These are phyloP conservation scores for Aschersonia sp. DNA, from an alignment of 2,329 filamentous ascomycete species.

Conservation along the genomic window DNA sequence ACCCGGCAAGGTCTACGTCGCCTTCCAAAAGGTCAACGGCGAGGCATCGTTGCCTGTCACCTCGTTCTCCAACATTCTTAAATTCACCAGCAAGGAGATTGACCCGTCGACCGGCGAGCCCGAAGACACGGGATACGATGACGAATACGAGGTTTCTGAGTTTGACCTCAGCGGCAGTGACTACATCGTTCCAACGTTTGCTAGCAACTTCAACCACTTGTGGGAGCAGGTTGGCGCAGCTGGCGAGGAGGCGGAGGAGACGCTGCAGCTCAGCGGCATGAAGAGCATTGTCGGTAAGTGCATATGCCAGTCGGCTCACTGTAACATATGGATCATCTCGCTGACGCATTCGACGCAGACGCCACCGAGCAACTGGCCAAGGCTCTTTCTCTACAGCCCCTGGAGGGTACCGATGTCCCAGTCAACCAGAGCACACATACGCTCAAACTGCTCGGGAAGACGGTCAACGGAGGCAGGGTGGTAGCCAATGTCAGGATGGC, in stretches of 20 bases:
- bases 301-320: not conserved
- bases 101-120: slow-evolving; percentile 88
- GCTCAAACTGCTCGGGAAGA: slow-evolving; percentile 93
- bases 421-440: slow-evolving; percentile 83
- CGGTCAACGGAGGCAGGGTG: slow-evolving; percentile 76
- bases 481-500: slow-evolving; percentile 85
- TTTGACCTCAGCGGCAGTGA: slow-evolving; percentile 83
- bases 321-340: no score
- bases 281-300: slow-evolving; percentile 82
- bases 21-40: slow-evolving; percentile 72
- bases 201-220: slow-evolving; percentile 85
- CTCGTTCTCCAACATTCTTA: slow-evolving; percentile 82
- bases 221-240: slow-evolving; percentile 89
- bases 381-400: slow-evolving; percentile 75
- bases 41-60: slow-evolving; percentile 63
- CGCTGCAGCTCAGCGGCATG: slow-evolving; percentile 69
- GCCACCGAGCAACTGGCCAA: slow-evolving; percentile 84
- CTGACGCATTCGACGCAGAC: slow-evolving; percentile 34
- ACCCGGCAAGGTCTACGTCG: slow-evolving; percentile 87
- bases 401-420: slow-evolving; percentile 87
- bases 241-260: slow-evolving; percentile 83
- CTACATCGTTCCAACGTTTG: slow-evolving; percentile 86
- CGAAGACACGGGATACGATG: slow-evolving; percentile 85
- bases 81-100: slow-evolving; percentile 96
- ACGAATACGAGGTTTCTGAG: slow-evolving; percentile 94